A percentile compares a stretch with the other conserved stretches of the same genome.
These are phyloP conservation scores for Polytolypa hystricis DNA, from an alignment of 2,329 filamentous ascomycete species.

Conservation along the genomic window DNA sequence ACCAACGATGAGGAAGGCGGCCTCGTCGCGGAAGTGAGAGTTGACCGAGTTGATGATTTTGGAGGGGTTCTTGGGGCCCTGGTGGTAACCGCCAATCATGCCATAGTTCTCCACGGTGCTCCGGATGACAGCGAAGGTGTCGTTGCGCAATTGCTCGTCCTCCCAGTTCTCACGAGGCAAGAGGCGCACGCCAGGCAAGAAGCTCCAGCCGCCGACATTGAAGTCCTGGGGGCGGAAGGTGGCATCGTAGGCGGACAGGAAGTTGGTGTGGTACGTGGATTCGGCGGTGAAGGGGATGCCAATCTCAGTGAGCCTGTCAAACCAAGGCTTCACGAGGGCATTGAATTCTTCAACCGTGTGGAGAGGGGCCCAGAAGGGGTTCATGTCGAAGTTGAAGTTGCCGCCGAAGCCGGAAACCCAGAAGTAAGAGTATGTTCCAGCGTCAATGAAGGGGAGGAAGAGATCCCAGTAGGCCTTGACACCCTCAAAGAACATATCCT, in stretches of 20 bases:
- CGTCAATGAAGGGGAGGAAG: background rate
- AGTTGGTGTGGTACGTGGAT: constrained; percentile 19
- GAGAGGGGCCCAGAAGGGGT: constrained; percentile 19
- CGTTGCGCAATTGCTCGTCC: constrained; percentile 16
- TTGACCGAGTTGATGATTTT: constrained; percentile 13
- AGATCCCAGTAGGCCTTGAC: background rate
- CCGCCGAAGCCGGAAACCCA: constrained; percentile 2
- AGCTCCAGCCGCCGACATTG: constrained; percentile 11
- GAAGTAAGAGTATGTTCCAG: constrained; percentile 3
- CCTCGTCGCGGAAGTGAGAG: constrained; percentile 30
- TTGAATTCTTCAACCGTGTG: constrained; percentile 19
- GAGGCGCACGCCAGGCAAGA: constrained; percentile 15
- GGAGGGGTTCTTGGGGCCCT: constrained; percentile 15
- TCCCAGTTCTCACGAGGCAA: constrained; percentile 26
- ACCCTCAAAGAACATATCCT: background rate
- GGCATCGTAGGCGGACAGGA: constrained; percentile 15
- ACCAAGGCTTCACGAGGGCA: constrained; percentile 19
- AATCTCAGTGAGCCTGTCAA: constrained; percentile 15
- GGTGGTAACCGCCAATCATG: constrained; percentile 13
- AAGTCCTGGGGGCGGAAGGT: constrained; percentile 14
- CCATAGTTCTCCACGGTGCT: constrained; percentile 12
- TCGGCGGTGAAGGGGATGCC: constrained; percentile 17
- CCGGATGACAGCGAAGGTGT: constrained; percentile 19
- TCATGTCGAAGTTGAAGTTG: constrained; percentile 16
- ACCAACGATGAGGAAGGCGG: constrained; percentile 19